Conservation (phyloP, 495 filamentous ascomycete species). For the Tuber indicum region DNA sequence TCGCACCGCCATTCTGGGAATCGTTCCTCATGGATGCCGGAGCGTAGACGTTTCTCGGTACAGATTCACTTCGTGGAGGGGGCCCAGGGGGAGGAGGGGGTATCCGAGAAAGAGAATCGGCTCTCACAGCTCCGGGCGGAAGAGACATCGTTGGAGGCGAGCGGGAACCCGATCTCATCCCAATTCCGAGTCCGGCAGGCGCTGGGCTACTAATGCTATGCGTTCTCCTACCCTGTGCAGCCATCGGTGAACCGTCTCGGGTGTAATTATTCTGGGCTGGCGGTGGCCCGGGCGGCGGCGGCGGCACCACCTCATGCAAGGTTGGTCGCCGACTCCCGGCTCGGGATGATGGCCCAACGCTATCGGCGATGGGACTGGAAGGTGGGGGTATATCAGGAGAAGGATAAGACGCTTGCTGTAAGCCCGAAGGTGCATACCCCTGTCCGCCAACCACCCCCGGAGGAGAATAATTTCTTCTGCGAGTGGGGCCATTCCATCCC, state of each 20-base stretch:
- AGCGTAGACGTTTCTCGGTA: slow-evolving; percentile 21
- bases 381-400: slow-evolving; percentile 22
- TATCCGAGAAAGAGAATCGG: slow-evolving; percentile 29
- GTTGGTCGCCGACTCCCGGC: slow-evolving; percentile 14
- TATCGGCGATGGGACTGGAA: slow-evolving; percentile 19
- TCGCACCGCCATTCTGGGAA: slow-evolving; percentile 23
- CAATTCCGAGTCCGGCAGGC: slow-evolving; percentile 28
- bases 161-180: slow-evolving; percentile 22
- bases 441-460: slow-evolving; percentile 21
- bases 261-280: slow-evolving; percentile 14
- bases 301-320: slow-evolving; percentile 26
- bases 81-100: slow-evolving; percentile 38
- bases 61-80: slow-evolving; percentile 27
- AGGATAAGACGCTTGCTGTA: slow-evolving; percentile 31
- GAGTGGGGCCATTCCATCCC: slow-evolving; percentile 20
- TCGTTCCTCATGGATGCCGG: slow-evolving; percentile 22
- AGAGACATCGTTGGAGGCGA: slow-evolving; percentile 19
- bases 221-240: slow-evolving; percentile 15
- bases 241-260: slow-evolving; percentile 30
- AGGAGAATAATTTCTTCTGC: slow-evolving; percentile 34
- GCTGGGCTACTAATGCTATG: slow-evolving; percentile 25
- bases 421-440: slow-evolving; percentile 29
- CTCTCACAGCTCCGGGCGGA: slow-evolving; percentile 18
- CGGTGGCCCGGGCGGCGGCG: slow-evolving; percentile 37
- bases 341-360: slow-evolving; percentile 14